These are phyloP conservation scores for Oryza meyeriana DNA, from an alignment of 176 grass and related monocot species.

Conservation along the genomic window DNA sequence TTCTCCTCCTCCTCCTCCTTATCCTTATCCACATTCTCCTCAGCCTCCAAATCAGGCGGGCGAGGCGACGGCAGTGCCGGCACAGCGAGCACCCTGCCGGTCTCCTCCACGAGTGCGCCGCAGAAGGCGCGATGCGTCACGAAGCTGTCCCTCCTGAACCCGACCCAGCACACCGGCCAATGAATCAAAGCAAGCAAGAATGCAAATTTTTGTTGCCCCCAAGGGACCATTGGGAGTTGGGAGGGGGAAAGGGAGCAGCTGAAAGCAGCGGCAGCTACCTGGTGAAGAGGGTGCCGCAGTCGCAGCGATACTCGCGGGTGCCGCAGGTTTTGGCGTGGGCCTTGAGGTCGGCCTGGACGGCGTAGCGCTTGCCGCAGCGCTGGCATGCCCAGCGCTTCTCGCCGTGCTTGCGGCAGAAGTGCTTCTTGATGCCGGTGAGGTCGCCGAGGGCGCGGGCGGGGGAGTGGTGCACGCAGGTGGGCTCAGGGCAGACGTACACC, in stretches of 20 bases:
- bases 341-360: constrained; percentile 92
- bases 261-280: constrained; percentile 38
- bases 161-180: constrained; percentile 14
- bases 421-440: constrained; percentile 88
- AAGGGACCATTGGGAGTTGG: background rate
- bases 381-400: constrained; percentile 86
- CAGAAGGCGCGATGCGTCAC: constrained; percentile 63
- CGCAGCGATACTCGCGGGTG: constrained; percentile 84
- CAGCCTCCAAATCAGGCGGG: constrained; percentile 42
- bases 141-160: constrained; percentile 57
- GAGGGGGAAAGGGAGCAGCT: no score
- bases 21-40: constrained; percentile 34
- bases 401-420: constrained; percentile 81
- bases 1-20: background rate
- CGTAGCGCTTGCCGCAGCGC: constrained; percentile 89
- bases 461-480: constrained; percentile 56
- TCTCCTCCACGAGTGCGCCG: constrained; percentile 55
- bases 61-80: constrained; percentile 40
- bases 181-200: constrained; percentile 18
- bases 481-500: constrained; percentile 77
- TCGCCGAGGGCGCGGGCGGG: constrained; percentile 67
- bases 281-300: constrained; percentile 94
- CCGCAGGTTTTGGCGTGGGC: constrained; percentile 94
- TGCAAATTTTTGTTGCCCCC: background rate
- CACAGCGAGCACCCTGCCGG: constrained; percentile 21